Evolutionary conservation across 768 basidiomycete genomes (phyloP).

Genomic region (Cyclocybe cylindracea): DNA sequence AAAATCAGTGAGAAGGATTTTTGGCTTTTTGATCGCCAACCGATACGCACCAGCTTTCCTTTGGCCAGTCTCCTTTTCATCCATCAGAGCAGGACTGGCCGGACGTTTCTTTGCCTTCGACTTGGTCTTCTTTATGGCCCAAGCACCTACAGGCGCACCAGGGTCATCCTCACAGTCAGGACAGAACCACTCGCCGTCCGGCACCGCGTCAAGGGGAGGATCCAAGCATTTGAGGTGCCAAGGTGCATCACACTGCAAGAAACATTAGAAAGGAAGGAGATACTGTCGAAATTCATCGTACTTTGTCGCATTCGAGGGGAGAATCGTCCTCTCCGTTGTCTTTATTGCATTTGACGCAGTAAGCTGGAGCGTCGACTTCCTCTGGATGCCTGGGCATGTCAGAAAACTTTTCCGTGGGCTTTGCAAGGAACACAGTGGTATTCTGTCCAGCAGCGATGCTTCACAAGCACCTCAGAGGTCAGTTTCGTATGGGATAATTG

Average conservation of each 20-base stretch:
- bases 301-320: slow-evolving; percentile 91
- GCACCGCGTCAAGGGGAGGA: slow-evolving; percentile 75
- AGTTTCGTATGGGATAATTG: background rate
- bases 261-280: slow-evolving; percentile 2
- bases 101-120: slow-evolving; percentile 24
- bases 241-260: slow-evolving; percentile 78
- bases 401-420: slow-evolving; percentile 70
- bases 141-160: slow-evolving; percentile 50
- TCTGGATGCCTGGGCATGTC: slow-evolving; percentile 81
- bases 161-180: slow-evolving; percentile 66
- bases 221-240: slow-evolving; percentile 83
- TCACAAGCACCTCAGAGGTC: background rate
- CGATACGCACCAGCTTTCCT: slow-evolving; percentile 16
- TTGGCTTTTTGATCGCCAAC: background rate
- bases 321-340: slow-evolving; percentile 73
- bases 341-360: slow-evolving; percentile 71
- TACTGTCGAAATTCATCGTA: slow-evolving; percentile 22
- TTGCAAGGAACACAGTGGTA: slow-evolving; percentile 81
- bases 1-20: background rate
- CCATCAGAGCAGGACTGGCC: slow-evolving; percentile 15
- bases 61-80: slow-evolving; percentile 13
- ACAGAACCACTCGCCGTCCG: slow-evolving; percentile 94
- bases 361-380: slow-evolving; percentile 64
- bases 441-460: slow-evolving; percentile 88
- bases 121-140: slow-evolving; percentile 31